Evolutionary conservation across 352 stramenopile genomes (phyloP).

Genomic region (Phytophthora boehmeriae): DNA sequence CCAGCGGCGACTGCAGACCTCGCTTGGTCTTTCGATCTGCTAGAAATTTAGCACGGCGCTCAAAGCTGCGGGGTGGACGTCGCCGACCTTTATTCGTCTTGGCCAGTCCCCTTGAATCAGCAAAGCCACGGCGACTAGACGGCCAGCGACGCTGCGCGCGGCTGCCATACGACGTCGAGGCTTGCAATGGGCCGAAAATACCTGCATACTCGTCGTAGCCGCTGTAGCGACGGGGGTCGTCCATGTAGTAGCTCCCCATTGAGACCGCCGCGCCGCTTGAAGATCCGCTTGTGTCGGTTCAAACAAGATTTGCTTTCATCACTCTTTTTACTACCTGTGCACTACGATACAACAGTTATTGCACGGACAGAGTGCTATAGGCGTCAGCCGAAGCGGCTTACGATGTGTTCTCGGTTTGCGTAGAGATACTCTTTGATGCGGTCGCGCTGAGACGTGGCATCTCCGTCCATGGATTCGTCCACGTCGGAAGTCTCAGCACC

Average conservation of each 20-base stretch:
- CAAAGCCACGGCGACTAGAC: slow-evolving; percentile 6
- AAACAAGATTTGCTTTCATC: slow-evolving; percentile 6
- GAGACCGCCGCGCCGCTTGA: slow-evolving; percentile 8
- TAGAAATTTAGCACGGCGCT: slow-evolving; percentile 34
- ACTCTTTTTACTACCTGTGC: neutral
- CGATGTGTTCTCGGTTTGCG: slow-evolving; percentile 11
- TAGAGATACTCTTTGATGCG: slow-evolving; percentile 26
- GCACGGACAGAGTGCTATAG: neutral
- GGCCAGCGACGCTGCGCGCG: neutral
- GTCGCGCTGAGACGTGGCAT: slow-evolving; percentile 11
- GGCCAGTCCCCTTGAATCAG: slow-evolving; percentile 1
- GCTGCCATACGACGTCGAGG: slow-evolving; percentile 15
- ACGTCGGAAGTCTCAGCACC: slow-evolving; percentile 21
- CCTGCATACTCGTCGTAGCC: slow-evolving; percentile 76
- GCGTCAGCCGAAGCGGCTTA: slow-evolving; percentile 18
- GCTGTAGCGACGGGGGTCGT: slow-evolving; percentile 20
- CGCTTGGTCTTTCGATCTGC: slow-evolving; percentile 22
- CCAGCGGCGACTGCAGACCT: neutral
- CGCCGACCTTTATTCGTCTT: slow-evolving; percentile 10
- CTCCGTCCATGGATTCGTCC: slow-evolving; percentile 21
- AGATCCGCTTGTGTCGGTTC: slow-evolving; percentile 27
- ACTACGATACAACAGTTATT: neutral
- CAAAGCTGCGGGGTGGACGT: slow-evolving; percentile 18
- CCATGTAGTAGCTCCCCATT: slow-evolving; percentile 31
- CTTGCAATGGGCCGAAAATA: slow-evolving; percentile 56